phyloP scores from a whole-genome alignment of 768 basidiomycete species.

The Daedaleopsis sinensis region DNA sequence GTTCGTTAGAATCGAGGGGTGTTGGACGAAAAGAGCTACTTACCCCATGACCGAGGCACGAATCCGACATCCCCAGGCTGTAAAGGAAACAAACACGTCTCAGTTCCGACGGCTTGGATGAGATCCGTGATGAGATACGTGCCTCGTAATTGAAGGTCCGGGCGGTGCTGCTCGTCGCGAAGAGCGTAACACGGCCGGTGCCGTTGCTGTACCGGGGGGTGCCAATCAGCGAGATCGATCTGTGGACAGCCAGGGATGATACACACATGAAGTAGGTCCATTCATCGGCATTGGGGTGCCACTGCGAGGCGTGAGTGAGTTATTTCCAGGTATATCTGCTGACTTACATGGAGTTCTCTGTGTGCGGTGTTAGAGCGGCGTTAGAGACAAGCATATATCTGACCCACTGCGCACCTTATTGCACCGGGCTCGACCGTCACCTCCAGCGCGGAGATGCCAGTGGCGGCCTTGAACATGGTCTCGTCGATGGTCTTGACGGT shows the following conservation, averaged over 20 bases:
- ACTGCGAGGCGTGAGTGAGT: conserved; percentile 38
- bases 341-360: conserved; percentile 57
- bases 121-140: background rate
- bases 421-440: conserved; percentile 60
- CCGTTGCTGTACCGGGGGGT: conserved; percentile 35
- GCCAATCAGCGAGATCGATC: background rate
- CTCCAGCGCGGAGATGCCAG: conserved; percentile 53
- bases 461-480: conserved; percentile 49
- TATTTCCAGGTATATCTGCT: background rate
- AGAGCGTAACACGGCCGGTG: conserved; percentile 44
- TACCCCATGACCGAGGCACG: conserved; percentile 34
- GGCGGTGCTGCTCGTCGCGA: conserved; percentile 43
- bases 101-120: background rate
- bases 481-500: conserved; percentile 53
- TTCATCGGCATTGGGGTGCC: conserved; percentile 70
- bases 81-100: background rate
- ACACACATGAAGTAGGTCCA: conserved; percentile 63
- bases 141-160: conserved; percentile 50
- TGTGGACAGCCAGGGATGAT: background rate
- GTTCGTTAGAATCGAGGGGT: background rate
- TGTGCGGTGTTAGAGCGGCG: conserved; percentile 19
- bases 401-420: conserved; percentile 47
- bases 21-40: background rate
- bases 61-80: conserved; percentile 30
- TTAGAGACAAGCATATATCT: background rate